Evolutionary conservation across 2,329 filamentous ascomycete genomes (phyloP), one percentile per base, ranked within the genome.

Genomic region (Dissoconium aciculare): DNA sequence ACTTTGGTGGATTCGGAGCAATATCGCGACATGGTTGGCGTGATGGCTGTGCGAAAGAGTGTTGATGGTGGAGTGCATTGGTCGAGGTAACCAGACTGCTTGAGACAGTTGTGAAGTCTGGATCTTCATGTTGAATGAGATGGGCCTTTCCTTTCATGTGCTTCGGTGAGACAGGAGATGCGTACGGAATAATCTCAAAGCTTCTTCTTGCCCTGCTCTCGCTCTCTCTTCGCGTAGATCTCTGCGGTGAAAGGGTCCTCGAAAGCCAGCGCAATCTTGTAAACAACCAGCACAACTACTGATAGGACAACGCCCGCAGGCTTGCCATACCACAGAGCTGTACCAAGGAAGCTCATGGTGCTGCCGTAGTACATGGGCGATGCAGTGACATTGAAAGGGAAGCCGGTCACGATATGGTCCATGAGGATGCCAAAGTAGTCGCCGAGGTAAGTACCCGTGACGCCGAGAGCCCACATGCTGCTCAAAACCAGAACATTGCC

Each of bases 361-460:
- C 77, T 83, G 35, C 89, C 89, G 62, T 84, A 80, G 65, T 98
- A 98, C 89, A 98, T 98, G 39, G 89, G 89, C 31, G 83, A 78
- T 42, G 74, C 71, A 32, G 78, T 85, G 38, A 95, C 69, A 57
- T 80, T 95, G 68, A 98, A 98, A 2, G 89, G 89, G 54, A 98
- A 98, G 10, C 81, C 78, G 9, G 84, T 92, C 31, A 98, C 85
- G 49, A 87, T 87, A 44, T 78, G 64, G 53, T 95, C 87, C 84
- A 94, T 92, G 43, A 98, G 67, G 55, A 95, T 94, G 45, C 89
- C 89, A 54, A 95, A 98, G 66, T 98, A 98, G 63, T 98, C 89
- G 46, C 89, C 89, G 19, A 98, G 66, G 55, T 94, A 98, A 21
- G 89, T 98, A 40, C 89, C 89, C 1, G 84, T 94, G 49, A 98